These are phyloP conservation scores for Uronychia setigera DNA, from an alignment of 73 alveolate genomes.

Conservation along the genomic window DNA sequence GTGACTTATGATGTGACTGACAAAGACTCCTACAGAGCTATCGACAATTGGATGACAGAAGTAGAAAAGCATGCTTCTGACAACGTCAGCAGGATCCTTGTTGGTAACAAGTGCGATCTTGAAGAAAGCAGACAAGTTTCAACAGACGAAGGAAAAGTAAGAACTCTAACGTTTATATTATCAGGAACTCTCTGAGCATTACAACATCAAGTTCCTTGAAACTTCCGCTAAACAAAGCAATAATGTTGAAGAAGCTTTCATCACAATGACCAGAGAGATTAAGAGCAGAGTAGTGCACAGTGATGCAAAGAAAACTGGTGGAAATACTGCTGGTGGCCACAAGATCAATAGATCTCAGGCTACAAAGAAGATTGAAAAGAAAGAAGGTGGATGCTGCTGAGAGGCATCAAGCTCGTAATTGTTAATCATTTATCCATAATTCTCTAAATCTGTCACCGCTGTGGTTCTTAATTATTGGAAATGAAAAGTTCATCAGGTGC, in stretches of 20 bases:
- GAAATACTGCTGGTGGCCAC: neutral
- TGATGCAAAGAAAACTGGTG: constrained; percentile 2
- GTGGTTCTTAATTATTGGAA: too few relatives aligned
- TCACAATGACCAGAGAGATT: constrained; percentile 55
- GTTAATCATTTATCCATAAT: neutral
- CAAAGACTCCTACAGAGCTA: constrained; percentile 49
- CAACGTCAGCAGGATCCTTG: constrained; percentile 62
- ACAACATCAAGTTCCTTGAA: constrained; percentile 71
- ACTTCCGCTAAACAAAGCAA: constrained; percentile 74
- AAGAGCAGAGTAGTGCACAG: constrained; percentile 51
- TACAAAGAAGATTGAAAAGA: constrained; percentile 51
- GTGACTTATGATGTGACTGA: constrained; percentile 63
- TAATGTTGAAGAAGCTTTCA: constrained; percentile 74
- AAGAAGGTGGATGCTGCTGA: constrained; percentile 59
- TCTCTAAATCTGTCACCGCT: too few relatives aligned
- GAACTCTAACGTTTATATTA: neutral
- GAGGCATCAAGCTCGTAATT: neutral
- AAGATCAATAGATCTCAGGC: constrained; percentile 14
- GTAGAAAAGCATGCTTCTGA: constrained; percentile 66
- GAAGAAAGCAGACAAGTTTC: constrained; percentile 67
- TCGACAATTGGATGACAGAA: constrained; percentile 65
- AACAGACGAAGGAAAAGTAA: constrained; percentile 54
- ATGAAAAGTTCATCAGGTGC: too few relatives aligned
- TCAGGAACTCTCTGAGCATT: constrained; percentile 74
- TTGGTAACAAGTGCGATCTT: constrained; percentile 81